Conservation (phyloP, 2,329 filamentous ascomycete species). For the Colletotrichum limetticola region DNA sequence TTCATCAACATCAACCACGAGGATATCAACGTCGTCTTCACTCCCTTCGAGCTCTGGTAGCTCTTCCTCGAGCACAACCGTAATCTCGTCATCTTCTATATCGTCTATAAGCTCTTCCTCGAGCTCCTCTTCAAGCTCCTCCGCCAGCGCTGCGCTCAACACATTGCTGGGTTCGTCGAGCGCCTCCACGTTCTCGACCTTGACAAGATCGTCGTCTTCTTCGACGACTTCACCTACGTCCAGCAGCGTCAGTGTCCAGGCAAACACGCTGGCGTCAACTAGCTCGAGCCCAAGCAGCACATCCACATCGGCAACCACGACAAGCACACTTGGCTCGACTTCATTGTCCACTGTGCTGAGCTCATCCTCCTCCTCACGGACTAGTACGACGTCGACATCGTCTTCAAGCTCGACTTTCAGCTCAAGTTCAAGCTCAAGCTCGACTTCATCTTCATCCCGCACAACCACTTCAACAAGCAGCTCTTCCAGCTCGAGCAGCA, state of each 20-base stretch:
- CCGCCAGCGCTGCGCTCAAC: neutral
- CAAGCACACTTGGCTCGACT: neutral
- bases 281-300: neutral
- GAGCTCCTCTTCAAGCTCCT: neutral
- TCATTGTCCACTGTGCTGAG: neutral
- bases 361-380: neutral
- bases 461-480: neutral
- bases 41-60: neutral
- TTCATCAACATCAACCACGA: neutral
- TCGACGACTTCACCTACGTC: neutral
- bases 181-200: neutral
- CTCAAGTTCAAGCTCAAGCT: neutral
- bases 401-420: neutral
- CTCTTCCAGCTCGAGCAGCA: neutral
- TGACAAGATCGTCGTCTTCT: constrained; percentile 15
- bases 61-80: neutral
- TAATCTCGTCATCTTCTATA: neutral
- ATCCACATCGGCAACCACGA: neutral
- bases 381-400: neutral
- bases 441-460: neutral
- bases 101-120: neutral
- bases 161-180: neutral
- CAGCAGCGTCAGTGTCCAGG: neutral
- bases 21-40: neutral
- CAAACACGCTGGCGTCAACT: neutral